These are phyloP conservation scores for Syzygium aromaticum DNA, from an alignment of 345 rosid species.

Conservation along the genomic window DNA sequence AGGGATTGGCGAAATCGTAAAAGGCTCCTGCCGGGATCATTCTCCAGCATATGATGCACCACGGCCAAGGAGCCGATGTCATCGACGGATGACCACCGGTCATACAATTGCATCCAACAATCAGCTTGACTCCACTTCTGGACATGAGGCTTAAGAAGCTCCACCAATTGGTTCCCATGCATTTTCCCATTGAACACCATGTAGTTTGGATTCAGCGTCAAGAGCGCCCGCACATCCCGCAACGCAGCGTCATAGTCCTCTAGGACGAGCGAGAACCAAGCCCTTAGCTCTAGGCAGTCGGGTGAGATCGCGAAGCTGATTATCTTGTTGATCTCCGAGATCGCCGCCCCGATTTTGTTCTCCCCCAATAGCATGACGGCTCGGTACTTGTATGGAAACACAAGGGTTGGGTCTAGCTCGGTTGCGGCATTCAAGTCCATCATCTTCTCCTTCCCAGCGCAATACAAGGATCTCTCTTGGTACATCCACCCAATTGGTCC, in stretches of 20 bases:
- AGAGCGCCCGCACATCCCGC: constrained; percentile 70
- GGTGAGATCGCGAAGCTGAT: constrained; percentile 72
- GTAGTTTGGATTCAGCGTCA: constrained; percentile 76
- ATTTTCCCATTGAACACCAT: constrained; percentile 66
- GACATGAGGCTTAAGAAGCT: constrained; percentile 59
- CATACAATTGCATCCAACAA: constrained; percentile 95
- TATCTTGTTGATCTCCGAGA: constrained; percentile 70
- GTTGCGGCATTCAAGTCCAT: constrained; percentile 65
- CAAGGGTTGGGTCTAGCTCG: constrained; percentile 76
- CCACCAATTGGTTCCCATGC: constrained; percentile 64
- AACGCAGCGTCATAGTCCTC: constrained; percentile 80
- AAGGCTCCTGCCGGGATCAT: constrained; percentile 86
- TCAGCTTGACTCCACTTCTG: constrained; percentile 85
- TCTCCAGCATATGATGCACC: constrained; percentile 84
- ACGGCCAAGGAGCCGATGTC: constrained; percentile 93
- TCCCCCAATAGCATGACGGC: constrained; percentile 70
- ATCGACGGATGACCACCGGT: constrained; percentile 92
- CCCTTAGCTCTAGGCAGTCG: constrained; percentile 84
- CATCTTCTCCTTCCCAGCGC: constrained; percentile 65
- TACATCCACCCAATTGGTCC: constrained; percentile 84
- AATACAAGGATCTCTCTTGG: constrained; percentile 82
- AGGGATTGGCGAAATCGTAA: constrained; percentile 88
- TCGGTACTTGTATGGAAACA: constrained; percentile 79
- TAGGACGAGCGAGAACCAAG: constrained; percentile 71
- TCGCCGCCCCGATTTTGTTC: constrained; percentile 54